phyloP scores from a whole-genome alignment of 805 yeast species.

The Sugiyamaella chiloensis region DNA sequence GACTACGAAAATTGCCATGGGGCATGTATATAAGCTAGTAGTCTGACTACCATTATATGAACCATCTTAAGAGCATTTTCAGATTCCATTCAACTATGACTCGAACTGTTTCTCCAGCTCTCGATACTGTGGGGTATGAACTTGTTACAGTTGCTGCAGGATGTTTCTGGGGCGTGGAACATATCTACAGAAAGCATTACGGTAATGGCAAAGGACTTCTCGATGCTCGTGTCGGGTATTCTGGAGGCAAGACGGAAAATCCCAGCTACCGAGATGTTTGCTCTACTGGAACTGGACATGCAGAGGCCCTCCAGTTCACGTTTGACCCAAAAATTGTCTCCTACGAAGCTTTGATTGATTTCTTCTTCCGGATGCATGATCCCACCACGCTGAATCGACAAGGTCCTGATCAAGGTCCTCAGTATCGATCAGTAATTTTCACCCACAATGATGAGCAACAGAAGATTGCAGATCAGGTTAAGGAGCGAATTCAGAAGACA shows the following conservation, averaged over 20 bases:
- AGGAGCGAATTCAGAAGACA: conserved; percentile 57
- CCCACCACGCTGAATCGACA: conserved; percentile 82
- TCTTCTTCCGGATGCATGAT: conserved; percentile 90
- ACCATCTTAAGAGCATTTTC: too few relatives aligned
- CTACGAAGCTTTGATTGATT: conserved; percentile 63
- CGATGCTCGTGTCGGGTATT: conserved; percentile 84
- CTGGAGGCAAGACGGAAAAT: conserved; percentile 60
- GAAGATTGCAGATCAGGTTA: conserved; percentile 41
- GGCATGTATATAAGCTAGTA: too few relatives aligned
- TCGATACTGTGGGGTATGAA: conserved; percentile 45
- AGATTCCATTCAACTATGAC: background rate
- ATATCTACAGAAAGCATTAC: conserved; percentile 70
- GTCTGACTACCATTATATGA: too few relatives aligned
- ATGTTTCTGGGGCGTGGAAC: conserved; percentile 60
- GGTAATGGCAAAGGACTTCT: conserved; percentile 56
- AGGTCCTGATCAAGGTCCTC: conserved; percentile 87
- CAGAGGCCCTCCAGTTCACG: conserved; percentile 80
- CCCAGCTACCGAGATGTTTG: conserved; percentile 76
- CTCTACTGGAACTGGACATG: conserved; percentile 69
- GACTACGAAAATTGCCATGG: too few relatives aligned
- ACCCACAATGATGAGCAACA: conserved; percentile 54
- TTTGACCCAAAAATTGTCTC: conserved; percentile 68
- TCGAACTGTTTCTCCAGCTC: conserved; percentile 27
- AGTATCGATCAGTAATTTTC: conserved; percentile 83
- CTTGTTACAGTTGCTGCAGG: conserved; percentile 62